Percentiles rank a stretch among this genome's conserved stretches.
Conservation (phyloP, 495 filamentous ascomycete species). For the Penicillium canescens region DNA sequence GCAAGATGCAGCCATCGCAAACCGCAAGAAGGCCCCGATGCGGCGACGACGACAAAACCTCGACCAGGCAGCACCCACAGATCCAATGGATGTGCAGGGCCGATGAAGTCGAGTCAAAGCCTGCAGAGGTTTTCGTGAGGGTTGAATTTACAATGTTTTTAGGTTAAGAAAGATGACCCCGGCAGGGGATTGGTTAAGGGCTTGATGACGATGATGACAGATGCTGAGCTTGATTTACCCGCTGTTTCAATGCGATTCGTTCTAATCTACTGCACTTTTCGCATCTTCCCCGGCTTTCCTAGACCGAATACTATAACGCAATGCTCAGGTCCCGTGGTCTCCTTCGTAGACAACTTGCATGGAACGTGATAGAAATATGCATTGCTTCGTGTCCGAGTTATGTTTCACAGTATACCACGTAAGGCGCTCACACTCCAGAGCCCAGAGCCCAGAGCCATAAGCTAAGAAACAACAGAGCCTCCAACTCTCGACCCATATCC, state of each 20-base stretch:
- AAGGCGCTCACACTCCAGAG: too few species aligned
- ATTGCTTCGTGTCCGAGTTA: not conserved
- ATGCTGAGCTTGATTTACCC: slow-evolving; percentile 16
- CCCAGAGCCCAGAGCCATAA: too few species aligned
- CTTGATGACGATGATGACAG: slow-evolving; percentile 17
- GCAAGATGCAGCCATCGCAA: slow-evolving; percentile 40
- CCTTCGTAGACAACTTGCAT: not conserved
- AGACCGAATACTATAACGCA: not conserved
- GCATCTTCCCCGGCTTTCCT: not conserved
- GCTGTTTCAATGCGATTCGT: slow-evolving; percentile 16
- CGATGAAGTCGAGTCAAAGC: slow-evolving; percentile 18
- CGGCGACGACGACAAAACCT: slow-evolving; percentile 42
- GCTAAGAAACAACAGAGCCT: too few species aligned
- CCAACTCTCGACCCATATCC: too few species aligned
- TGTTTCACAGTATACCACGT: too few species aligned
- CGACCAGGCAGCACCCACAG: slow-evolving; percentile 16
- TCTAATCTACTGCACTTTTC: slow-evolving; percentile 5
- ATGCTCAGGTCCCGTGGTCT: too few species aligned
- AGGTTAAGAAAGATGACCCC: not conserved
- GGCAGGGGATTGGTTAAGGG: not conserved
- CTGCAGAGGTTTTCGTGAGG: not conserved
- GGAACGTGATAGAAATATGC: not conserved
- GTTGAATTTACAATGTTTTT: slow-evolving; percentile 7
- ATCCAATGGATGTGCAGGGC: slow-evolving; percentile 41
- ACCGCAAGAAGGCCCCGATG: slow-evolving; percentile 54